Base-by-base conservation (phyloP, 176 grass and related monocot genomes). In the Oryza australiensis region DNA sequence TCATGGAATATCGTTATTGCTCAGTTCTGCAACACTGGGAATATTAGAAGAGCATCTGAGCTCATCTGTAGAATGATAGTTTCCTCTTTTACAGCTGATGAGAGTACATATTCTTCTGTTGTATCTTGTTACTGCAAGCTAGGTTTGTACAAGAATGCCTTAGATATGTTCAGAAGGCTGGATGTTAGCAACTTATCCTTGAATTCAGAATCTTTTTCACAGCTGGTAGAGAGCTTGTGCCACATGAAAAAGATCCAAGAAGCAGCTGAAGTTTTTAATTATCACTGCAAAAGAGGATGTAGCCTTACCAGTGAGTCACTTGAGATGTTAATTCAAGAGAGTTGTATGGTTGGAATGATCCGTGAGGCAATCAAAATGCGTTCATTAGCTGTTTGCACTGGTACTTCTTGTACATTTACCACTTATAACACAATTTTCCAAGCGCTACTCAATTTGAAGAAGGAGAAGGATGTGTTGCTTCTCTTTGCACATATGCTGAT, bases 401-500 rank as follows among this genome's bases (percentile, higher is more conserved):
- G 85, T 32, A 71, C 73, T 23, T 82, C 42, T 49, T 87, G 87
- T 75, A 72, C 75, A 74, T 81, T 86, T 70, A 42, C 60, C 12
- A 82, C 82, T 64, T 79, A 85, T 75, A 53, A 73, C 67, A 76
- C 46, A 79, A 90, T 93, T 75, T 85, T 93, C 67, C 77, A 60
- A 66, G 67, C 62, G 48, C 45, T 93, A 22, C 23, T 82, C 26
- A 51, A n/a, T 82, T 82, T 82, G 68, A 86, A 87, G 28, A 85
- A 85, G 82, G 76, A 64, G 49, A 93, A 93, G 11, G 33, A 85
- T 62, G 4, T 78, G 32, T 83, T 90, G 34, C 11, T 70, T 82
- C 62, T 90, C 49, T 79, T 93, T 82, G 88, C 82, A 79, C 84
- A 90, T 32, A 93, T 93, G 77, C 22, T 90, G 73, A 76, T 90